Evolutionary conservation across 2,329 filamentous ascomycete species (phyloP).

Genomic region (Teratosphaeria zuluensis): DNA sequence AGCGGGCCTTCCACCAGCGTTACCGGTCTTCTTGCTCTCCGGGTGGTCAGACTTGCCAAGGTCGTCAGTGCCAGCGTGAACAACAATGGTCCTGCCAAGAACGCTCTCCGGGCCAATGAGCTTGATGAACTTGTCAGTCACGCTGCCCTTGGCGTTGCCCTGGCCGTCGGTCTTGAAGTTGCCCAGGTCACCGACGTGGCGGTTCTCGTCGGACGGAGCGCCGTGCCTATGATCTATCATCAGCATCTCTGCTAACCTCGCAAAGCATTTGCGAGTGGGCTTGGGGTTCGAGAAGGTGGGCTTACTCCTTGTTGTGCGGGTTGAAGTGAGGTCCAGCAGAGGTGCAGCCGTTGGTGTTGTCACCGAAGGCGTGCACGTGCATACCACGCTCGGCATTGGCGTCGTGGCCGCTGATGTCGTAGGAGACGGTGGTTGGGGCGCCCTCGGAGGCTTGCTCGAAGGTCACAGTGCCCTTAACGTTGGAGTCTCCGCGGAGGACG

Average conservation of each 20-base stretch:
- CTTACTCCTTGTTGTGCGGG: conserved; percentile 26
- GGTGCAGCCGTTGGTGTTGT: conserved; percentile 99
- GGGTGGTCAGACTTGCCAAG: conserved; percentile 85
- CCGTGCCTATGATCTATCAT: conserved; percentile 52
- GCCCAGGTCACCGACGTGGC: conserved; percentile 94
- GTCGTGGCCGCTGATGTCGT: conserved; percentile 87
- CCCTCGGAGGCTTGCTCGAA: conserved; percentile 87
- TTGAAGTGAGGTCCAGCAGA: conserved; percentile 94
- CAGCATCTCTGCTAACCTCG: not conserved
- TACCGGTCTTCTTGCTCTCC: conserved; percentile 97
- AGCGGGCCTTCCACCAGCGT: conserved; percentile 84
- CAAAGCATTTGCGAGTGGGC: no score
- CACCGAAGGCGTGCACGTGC: conserved; percentile 97
- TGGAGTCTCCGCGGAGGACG: conserved; percentile 95
- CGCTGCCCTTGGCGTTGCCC: conserved; percentile 76
- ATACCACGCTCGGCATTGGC: conserved; percentile 93
- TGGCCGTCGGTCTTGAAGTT: conserved; percentile 94
- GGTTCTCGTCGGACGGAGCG: conserved; percentile 67
- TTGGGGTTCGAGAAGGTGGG: not conserved
- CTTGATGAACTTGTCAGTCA: conserved; percentile 78
- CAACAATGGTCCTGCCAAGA: conserved; percentile 88
- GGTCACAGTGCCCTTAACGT: conserved; percentile 83
- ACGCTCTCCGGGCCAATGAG: conserved; percentile 92
- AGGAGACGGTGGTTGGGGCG: conserved; percentile 74
- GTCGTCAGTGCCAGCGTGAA: conserved; percentile 92